Base-by-base conservation (phyloP, 306 rosid species). In the Quercus aquifolioides region DNA sequence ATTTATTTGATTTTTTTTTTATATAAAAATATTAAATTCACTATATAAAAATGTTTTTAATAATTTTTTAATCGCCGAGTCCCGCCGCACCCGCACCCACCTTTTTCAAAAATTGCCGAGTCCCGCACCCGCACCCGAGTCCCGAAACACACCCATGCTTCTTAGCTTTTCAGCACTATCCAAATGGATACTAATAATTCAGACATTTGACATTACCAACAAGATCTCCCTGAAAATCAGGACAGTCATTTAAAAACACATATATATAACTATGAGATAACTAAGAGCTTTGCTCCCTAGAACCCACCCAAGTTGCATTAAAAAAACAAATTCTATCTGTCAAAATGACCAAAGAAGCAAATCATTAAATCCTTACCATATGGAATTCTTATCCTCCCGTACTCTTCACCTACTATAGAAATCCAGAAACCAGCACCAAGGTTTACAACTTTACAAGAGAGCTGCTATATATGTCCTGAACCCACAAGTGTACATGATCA, bases 401-500 rank as follows among this genome's bases (percentile, higher is more conserved):
- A 21, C 55, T 46, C 73, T 26, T 43, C 68, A 73, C 76, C 73
- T 73, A 35, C 54, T 75, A 67, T 81, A 78, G 51, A 74, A 80
- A 80, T 64, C 82, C 84, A 28, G 82, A 71, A 52, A 80, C 78
- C 83, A 75, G 79, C 79, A 33, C 13, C 77, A 65, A 65, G 77
- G 60, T 41, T 49, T 49, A n/a, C n/a, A n/a, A n/a, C n/a, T n/a
- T n/a, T n/a, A 71, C 74, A 71, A 67, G 62, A 69, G 51, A 74
- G 84, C 87, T 76, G 71, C 74, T 65, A 23, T 79, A 81, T 78
- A 78, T 74, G 70, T n/a, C 63, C 3, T 49, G 72, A 35, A 75
- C 64, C 87, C 82, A 74, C 89, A 88, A 90, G 88, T 81, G 84
- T 84, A 71, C 79, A 10, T 31, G 63, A 25, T 81, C 58, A 33